These are phyloP conservation scores for Hortiboletus rubellus DNA, from an alignment of 1,284 basidiomycete genomes.

Conservation along the genomic window DNA sequence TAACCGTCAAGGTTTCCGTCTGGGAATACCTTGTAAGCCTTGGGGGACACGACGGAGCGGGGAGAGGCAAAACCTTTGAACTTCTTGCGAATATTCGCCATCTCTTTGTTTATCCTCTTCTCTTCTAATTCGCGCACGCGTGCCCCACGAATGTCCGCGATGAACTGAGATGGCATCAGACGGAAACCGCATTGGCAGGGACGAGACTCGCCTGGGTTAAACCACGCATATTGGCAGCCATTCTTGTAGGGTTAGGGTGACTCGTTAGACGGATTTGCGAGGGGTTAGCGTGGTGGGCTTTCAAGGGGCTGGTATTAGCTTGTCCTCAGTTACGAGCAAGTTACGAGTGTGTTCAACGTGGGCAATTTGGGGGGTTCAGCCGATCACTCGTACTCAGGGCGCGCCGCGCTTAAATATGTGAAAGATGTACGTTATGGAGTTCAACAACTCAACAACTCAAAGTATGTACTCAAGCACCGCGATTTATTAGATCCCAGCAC, in stretches of 20 bases:
- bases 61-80: constrained; percentile 76
- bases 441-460: too few species aligned
- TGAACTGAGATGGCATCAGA: constrained; percentile 65
- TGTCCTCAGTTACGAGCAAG: too few species aligned
- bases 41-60: background rate
- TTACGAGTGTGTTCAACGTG: background rate
- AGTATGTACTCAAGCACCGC: background rate
- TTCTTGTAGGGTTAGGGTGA: constrained; percentile 32
- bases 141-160: constrained; percentile 95
- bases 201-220: constrained; percentile 72
- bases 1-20: constrained; percentile 98
- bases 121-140: constrained; percentile 89
- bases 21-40: constrained; percentile 33
- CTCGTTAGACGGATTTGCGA: background rate
- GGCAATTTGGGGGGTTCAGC: background rate
- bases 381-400: too few species aligned
- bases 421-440: too few species aligned
- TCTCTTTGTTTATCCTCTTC: constrained; percentile 98
- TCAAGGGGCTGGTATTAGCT: background rate
- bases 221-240: constrained; percentile 89
- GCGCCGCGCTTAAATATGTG: too few species aligned
- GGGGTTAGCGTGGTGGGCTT: background rate
- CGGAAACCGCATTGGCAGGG: constrained; percentile 1
- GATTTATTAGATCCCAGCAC: constrained; percentile 9
- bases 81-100: constrained; percentile 99